These are phyloP conservation scores for Pseudocercospora crystallina DNA, from an alignment of 2,329 filamentous ascomycete species.

Conservation along the genomic window DNA sequence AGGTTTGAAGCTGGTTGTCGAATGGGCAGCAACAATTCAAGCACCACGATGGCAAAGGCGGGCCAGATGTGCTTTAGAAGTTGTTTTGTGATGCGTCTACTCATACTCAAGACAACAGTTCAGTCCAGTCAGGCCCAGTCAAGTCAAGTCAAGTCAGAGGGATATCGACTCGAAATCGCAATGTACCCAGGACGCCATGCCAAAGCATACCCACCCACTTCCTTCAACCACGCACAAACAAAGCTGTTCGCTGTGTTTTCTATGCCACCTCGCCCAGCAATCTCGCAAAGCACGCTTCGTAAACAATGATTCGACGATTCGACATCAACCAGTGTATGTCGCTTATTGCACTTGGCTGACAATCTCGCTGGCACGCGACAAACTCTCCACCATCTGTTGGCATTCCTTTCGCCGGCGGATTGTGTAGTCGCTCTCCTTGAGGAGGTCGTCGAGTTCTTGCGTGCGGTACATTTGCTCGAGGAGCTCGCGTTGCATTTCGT, in stretches of 20 bases:
- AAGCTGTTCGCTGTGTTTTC: neutral
- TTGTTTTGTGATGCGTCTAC: too few species aligned
- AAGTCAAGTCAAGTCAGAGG: too few species aligned
- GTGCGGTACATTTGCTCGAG: slow-evolving; percentile 96
- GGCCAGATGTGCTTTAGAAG: too few species aligned
- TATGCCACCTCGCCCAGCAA: slow-evolving; percentile 1
- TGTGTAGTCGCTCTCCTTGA: slow-evolving; percentile 98
- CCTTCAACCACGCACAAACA: too few species aligned
- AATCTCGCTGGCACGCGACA: slow-evolving; percentile 82
- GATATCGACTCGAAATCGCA: too few species aligned
- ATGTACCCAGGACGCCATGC: too few species aligned
- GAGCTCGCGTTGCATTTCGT: slow-evolving; percentile 97
- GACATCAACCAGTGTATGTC: neutral
- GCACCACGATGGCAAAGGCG: too few species aligned
- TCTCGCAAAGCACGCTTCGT: neutral
- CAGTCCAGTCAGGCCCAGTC: too few species aligned
- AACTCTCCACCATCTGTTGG: slow-evolving; percentile 97
- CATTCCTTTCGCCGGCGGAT: slow-evolving; percentile 94
- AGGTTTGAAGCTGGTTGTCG: too few species aligned
- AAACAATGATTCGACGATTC: neutral
- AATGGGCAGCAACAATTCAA: too few species aligned
- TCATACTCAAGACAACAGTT: too few species aligned
- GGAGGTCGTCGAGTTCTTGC: slow-evolving; percentile 84
- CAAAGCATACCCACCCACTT: too few species aligned
- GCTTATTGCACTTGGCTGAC: slow-evolving; percentile 71